Evolutionary conservation across 768 basidiomycete species (phyloP), one percentile per base, ranked within the genome.

Genomic region (Stropharia rugosoannulata): DNA sequence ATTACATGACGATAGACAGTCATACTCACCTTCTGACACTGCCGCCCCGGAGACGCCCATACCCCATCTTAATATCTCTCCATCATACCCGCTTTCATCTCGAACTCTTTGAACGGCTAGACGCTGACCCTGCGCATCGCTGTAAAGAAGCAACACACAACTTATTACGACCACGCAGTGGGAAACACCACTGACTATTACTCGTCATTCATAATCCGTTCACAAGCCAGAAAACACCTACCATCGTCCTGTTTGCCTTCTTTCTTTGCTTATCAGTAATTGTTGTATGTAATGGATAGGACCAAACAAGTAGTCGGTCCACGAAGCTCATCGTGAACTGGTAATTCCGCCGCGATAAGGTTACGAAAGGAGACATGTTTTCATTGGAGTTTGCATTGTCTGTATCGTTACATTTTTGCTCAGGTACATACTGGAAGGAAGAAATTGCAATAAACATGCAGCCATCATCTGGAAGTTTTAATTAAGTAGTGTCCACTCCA

Each of bases 261-360:
- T 22, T 44, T 51, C 27, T 39, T 36, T 52, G 42, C 32, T 42
- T 52, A 32, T 36, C 15, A 15, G 41, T 40, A 52, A 52, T 44
- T 52, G 51, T 52, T 52, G 51, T 52, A 52, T 52, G 51, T 52
- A 52, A 18, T 16, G 50, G 18, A 22, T 43, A 43, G 50, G 10
- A n/a, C 50, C 50, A 51, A 27, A 18, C 27, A 51, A 49, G 19
- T 19, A 18, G 40, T 25, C 39, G 22, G 2, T 16, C 29, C 5
- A 7, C 29, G 9, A 32, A 32, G 11, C 4, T 35, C 46, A 48
- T 48, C 25, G 3, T 16, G 46, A 15, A 50, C 19, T 36, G 19
- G 32, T 52, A 52, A 43, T 52, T 29, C 32, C 42, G 37, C 51
- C 41, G 42, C 32, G 11, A 5, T 22, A 22, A 52, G 35, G 18